Percentiles rank a stretch among this genome's conserved stretches.
These are phyloP conservation scores for Dryas drummondii DNA, from an alignment of 306 rosid species.

Conservation along the genomic window DNA sequence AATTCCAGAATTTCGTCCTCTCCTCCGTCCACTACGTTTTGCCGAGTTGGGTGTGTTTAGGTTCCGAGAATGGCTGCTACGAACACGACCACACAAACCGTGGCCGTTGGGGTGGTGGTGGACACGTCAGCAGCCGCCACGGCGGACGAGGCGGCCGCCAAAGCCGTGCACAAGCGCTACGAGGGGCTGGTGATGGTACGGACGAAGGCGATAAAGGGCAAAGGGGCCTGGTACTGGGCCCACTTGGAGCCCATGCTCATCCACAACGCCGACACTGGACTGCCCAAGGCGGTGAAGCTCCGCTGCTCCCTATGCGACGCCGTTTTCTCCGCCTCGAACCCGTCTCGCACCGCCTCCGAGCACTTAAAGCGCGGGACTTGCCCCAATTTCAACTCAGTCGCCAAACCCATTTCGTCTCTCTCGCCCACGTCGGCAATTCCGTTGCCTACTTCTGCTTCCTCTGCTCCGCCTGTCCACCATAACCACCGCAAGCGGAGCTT, in stretches of 20 bases:
- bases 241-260: constrained; percentile 81
- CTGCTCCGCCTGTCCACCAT: constrained; percentile 35
- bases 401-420: constrained; percentile 75
- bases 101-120: constrained; percentile 12
- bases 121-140: constrained; percentile 15
- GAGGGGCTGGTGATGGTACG: constrained; percentile 84
- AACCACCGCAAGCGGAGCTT: constrained; percentile 62
- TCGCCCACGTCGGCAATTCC: constrained; percentile 46
- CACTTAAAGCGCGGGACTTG: constrained; percentile 97
- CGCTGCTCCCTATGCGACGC: constrained; percentile 88
- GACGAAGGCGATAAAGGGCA: constrained; percentile 83
- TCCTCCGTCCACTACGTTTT: not conserved
- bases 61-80: constrained; percentile 61
- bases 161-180: constrained; percentile 70
- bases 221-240: constrained; percentile 98
- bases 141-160: constrained; percentile 64
- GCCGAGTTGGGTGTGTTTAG: constrained; percentile 1
- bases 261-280: constrained; percentile 65
- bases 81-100: constrained; percentile 43
- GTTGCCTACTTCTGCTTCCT: constrained; percentile 24
- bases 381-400: constrained; percentile 67
- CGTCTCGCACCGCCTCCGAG: constrained; percentile 92
- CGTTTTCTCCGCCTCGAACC: constrained; percentile 90
- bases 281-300: constrained; percentile 88
- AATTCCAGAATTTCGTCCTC: constrained; percentile 8